Base-by-base conservation (phyloP, 2,329 filamentous ascomycete species). In the Ophiosphaerella herpotricha region DNA sequence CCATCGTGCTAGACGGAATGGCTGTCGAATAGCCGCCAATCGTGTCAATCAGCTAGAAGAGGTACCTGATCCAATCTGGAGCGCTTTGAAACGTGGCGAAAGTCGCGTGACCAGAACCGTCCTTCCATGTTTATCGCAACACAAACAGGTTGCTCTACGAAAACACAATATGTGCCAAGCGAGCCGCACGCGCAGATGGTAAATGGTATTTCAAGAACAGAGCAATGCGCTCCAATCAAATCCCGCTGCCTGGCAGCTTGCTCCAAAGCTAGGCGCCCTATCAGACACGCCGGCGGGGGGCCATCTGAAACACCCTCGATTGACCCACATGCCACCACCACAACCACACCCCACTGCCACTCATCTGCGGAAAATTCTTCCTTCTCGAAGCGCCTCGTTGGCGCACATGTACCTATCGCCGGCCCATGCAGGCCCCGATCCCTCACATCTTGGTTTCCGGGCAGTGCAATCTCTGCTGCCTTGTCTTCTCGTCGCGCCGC, bases 331-430 rank as follows among this genome's bases (percentile, higher is more conserved):
- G 26, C 54, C 32, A 62, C 57, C 43, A 57, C 58, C 52, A 54
- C 55, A 54, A 47, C 46, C 57, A 44, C 57, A 60, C 52, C 50
- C 57, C 55, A 50, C 26, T 29, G 26, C 59, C 59, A 48, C 33
- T 43, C 46, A 48, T 50, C 50, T 55, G 39, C 50, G 46, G 48
- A 43, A 52, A 39, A 43, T 42, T 54, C 42, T 53, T 48, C 39
- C 40, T 52, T 50, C 60, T 56, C 61, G 51, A 67, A 63, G 66
- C 70, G 66, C 66, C 61, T 52, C 54, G 43, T 47, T 50, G 60
- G 57, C 58, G 42, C 63, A 54, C 59, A 46, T 45, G 58, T 53
- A 60, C 70, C 69, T 71, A 57, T 73, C 63, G 61, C 70, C 61
- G 63, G 52, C 52, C 64, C 39, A 54, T 58, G 54, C 63, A 46